Conservation (phyloP, 2,329 filamentous ascomycete genomes). For the Talaromyces sp. region DNA sequence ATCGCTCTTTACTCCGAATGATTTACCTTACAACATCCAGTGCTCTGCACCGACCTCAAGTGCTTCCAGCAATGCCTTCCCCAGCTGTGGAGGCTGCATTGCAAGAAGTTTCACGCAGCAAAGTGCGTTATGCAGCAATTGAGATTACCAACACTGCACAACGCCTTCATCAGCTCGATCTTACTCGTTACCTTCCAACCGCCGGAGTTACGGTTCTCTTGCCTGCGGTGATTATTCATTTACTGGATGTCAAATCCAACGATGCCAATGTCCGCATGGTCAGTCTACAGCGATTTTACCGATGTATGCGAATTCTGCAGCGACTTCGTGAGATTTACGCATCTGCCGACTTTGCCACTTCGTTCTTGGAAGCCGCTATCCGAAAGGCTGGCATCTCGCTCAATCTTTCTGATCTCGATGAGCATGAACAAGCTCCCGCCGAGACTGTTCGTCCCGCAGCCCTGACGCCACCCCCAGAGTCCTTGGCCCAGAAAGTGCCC, state of each 20-base stretch:
- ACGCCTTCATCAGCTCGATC: constrained; percentile 67
- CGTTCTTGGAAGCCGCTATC: constrained; percentile 88
- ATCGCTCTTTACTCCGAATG: constrained; percentile 87
- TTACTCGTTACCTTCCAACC: constrained; percentile 80
- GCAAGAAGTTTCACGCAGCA: constrained; percentile 77
- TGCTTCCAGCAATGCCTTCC: constrained; percentile 70
- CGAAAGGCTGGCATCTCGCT: constrained; percentile 80
- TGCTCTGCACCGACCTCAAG: constrained; percentile 86
- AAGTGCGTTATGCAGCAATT: constrained; percentile 78
- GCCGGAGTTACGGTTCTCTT: constrained; percentile 88
- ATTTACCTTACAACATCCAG: constrained; percentile 90
- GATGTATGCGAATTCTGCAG: constrained; percentile 90
- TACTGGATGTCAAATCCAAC: constrained; percentile 86
- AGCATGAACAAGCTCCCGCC: constrained; percentile 19
- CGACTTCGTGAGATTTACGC: constrained; percentile 85
- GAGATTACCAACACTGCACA: constrained; percentile 83
- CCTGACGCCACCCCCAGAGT: constrained; percentile 44
- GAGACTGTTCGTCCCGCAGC: constrained; percentile 30
- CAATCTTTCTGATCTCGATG: constrained; percentile 14
- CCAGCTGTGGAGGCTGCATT: constrained; percentile 62
- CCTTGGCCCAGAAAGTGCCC: constrained; percentile 40
- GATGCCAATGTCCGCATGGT: constrained; percentile 68
- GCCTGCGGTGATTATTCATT: constrained; percentile 89
- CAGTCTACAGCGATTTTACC: constrained; percentile 77
- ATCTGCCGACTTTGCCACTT: constrained; percentile 92